Conservation (phyloP, 2,329 filamentous ascomycete genomes). For the Aureobasidium sp. region DNA sequence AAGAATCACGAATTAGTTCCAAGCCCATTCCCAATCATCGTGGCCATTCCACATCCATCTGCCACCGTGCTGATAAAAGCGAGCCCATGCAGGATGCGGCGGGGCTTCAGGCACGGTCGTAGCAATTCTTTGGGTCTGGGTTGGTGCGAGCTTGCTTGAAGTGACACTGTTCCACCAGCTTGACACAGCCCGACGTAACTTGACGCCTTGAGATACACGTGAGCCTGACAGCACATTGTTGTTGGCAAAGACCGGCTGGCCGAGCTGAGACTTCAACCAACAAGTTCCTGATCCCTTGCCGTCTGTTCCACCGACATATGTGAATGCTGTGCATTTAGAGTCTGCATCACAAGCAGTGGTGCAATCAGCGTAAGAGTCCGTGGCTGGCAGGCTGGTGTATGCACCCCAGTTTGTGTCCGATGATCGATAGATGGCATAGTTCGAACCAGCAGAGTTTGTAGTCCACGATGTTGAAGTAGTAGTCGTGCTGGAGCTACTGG, state of each 20-base stretch:
- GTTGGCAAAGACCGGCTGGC: not conserved
- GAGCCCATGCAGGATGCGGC: not conserved
- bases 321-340: constrained; percentile 18
- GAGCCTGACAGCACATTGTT: constrained; percentile 11
- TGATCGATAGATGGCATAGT: constrained; percentile 14
- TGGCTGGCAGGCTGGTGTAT: constrained; percentile 13
- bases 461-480: not conserved
- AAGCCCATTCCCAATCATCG: not conserved
- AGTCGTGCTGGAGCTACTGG: constrained; percentile 7
- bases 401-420: constrained; percentile 17
- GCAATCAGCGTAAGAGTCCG: constrained; percentile 18
- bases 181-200: constrained; percentile 3
- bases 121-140: not conserved
- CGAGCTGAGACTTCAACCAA: constrained; percentile 19
- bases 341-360: constrained; percentile 17
- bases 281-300: constrained; percentile 16
- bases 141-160: not conserved
- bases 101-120: not conserved
- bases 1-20: not conserved
- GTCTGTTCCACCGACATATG: constrained; percentile 17
- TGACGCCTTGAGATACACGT: not conserved
- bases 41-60: constrained; percentile 14
- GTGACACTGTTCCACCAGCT: constrained; percentile 5
- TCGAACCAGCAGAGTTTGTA: not conserved
- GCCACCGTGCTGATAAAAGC: not conserved